Base-by-base conservation (phyloP, 495 filamentous ascomycete species). In the Pyrenula aspistea region DNA sequence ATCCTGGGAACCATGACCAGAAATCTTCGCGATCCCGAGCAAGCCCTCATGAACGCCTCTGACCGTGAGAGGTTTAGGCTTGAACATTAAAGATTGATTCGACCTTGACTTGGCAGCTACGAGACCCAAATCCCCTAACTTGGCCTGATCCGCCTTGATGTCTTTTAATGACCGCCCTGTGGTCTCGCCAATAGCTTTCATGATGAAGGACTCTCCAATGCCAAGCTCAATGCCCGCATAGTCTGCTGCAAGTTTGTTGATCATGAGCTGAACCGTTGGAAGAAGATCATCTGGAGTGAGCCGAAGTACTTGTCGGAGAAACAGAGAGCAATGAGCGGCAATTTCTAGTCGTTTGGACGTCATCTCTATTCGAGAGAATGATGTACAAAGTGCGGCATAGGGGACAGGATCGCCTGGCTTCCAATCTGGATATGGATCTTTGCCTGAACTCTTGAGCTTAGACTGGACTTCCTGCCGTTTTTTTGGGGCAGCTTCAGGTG, bases 21-120 rank as follows among this genome's bases (percentile, higher is more conserved):
- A 81, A 22, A 88, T 78, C 3, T 84, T 94, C 24, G 93, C 94
- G 61, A 98, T 95, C 15, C 74, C 83, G 71, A 97, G 86, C 23
- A 98, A 68, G 10, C 89, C 87, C 69, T 95, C 85, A 63, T 91
- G 89, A 1, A 98, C 91, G 20, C 87, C 88, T 48, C 77, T 79
- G 2, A 98, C 78, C 1, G 91, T 96, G 62, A 98, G 74, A 21
- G 91, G 76, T 67, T 95, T 96, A 2, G 91, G 94, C 67, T 93
- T 92, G 76, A 96, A 95, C 88, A 98, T 95, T 1, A 94, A 97
- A 11, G 86, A 86, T 65, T 98, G 93, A 53, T 90, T 96, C 20
- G 83, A 86, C 68, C 94, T 80, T 67, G 89, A 95, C 71, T 97
- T 96, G 24, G 93, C 89, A 22, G 93, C 93, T 1, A 98, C 93